These are phyloP conservation scores for Solanum medicagineum DNA, from an alignment of 257 asterid species.

Conservation along the genomic window DNA sequence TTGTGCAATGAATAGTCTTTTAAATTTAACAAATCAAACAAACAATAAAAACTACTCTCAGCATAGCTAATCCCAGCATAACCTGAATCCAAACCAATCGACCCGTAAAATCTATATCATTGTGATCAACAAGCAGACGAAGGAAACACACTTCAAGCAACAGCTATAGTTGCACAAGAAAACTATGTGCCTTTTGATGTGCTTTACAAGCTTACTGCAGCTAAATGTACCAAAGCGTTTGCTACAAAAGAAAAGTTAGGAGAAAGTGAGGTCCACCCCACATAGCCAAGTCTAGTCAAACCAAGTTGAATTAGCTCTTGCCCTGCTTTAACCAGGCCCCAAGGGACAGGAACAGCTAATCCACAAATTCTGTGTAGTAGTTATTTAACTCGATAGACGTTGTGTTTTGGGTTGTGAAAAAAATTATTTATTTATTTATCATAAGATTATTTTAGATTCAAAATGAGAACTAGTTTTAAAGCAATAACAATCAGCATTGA, in stretches of 20 bases:
- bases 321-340: background rate
- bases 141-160: background rate
- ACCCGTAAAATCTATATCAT: background rate
- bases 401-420: background rate
- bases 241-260: background rate
- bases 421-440: background rate
- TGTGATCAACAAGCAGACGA: background rate
- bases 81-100: no score
- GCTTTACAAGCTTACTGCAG: background rate
- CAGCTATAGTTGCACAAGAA: background rate
- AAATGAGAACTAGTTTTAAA: background rate
- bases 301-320: background rate
- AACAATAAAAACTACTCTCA: no score
- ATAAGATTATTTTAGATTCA: background rate
- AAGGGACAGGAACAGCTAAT: background rate
- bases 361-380: background rate
- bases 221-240: background rate
- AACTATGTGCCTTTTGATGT: background rate
- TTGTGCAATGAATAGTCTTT: no score
- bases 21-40: no score
- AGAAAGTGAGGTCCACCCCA: background rate
- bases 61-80: no score
- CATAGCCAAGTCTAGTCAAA: background rate
- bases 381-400: background rate
- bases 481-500: background rate